Evolutionary conservation across 2,329 filamentous ascomycete genomes (phyloP), one percentile per base, ranked within the genome.

Genomic region (Bipolaris gigantea): DNA sequence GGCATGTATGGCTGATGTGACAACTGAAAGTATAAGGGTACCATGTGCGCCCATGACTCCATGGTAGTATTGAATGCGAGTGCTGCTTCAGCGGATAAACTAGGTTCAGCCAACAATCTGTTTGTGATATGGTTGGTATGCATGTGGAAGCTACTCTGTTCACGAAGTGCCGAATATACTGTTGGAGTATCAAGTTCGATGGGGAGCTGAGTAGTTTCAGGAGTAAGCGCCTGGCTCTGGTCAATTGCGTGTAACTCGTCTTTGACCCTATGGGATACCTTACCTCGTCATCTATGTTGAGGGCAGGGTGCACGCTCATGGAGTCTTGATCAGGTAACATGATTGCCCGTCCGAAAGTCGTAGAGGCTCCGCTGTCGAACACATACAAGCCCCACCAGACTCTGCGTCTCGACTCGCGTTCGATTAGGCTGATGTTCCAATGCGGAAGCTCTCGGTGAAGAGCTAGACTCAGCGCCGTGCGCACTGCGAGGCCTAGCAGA

Each of bases 341-440:
- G 19, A 67, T 56, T 2, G 63, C 60, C 38, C 64, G 57, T 7
- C 63, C 64, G 16, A 67, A 66, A 8, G 64, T 67, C 1, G 62
- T 67, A 18, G 64, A 67, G 11, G 64, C 64, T 19, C 64, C 64
- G 35, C 64, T 67, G 25, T 67, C 64, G 42, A 67, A 67, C 8
- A 67, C 64, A 25, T 64, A 67, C 15, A 67, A 18, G 5, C 63
- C 63, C 64, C 64, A 67, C 61, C 63, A 67, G 9, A 63, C 60
- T 51, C 64, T 53, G 15, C 64, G 61, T 43, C 64, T 55, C 8
- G 60, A 60, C 43, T 67, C 64, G 18, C 64, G 63, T 40, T 67
- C 64, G 27, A 66, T 57, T 10, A 66, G 57, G 27, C 61, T 65
- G 19, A 67, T 65, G 10, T 64, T 64, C 64, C 64, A 67, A 50